A percentile compares a stretch with the other conserved stretches of the same genome.
Conservation (phyloP, 352 stramenopile species). For the Pythium periplocum region DNA sequence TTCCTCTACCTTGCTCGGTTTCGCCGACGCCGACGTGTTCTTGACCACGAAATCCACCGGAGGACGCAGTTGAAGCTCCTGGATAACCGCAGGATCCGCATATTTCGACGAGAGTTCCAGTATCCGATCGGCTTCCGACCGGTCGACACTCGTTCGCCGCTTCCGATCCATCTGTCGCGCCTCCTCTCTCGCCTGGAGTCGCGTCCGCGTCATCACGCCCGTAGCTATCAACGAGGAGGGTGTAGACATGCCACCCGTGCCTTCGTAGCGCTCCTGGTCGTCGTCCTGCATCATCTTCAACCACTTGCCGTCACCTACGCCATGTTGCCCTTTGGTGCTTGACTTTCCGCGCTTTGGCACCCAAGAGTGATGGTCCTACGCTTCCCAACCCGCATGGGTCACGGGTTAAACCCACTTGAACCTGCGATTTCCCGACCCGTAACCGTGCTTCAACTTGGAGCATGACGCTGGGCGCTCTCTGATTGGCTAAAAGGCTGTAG, state of each 20-base stretch:
- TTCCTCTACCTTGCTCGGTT: background rate
- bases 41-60: conserved; percentile 37
- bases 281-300: background rate
- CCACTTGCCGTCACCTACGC: too few species aligned
- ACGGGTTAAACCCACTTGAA: background rate
- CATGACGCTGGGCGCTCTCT: conserved; percentile 11
- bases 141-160: background rate
- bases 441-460: conserved; percentile 21
- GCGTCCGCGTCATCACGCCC: conserved; percentile 12
- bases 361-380: conserved; percentile 2
- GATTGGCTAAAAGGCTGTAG: too few species aligned
- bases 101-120: conserved; percentile 32
- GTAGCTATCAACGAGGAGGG: conserved; percentile 12
- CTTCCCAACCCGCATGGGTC: too few species aligned
- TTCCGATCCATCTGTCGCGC: conserved; percentile 2
- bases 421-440: background rate
- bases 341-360: background rate
- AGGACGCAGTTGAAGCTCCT: conserved; percentile 28
- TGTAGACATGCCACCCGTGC: background rate
- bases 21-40: conserved; percentile 9
- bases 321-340: background rate
- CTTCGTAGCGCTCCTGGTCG: conserved; percentile 2
- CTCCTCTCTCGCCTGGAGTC: conserved; percentile 9
- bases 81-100: conserved; percentile 22
- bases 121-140: conserved; percentile 1